Base-by-base conservation (phyloP, 768 basidiomycete species). In the Pleurotus eryngii region DNA sequence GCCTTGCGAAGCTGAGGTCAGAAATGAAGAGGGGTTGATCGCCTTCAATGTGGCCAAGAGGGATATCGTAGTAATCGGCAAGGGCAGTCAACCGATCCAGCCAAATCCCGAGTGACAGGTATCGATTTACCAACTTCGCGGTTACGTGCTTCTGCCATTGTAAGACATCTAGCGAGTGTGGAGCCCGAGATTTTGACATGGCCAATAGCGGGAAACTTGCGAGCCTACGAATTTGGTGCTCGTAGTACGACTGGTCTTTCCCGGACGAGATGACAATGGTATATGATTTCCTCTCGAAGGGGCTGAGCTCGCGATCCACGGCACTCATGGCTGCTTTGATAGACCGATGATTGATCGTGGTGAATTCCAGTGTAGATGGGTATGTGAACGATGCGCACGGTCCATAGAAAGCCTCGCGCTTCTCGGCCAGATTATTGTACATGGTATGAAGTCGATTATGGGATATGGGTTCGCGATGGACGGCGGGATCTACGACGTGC, bases 51-150 rank as follows among this genome's bases (percentile, higher is more conserved):
- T 99, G 94, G 15, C 96, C 94, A 12, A 95, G 76, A 1, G 97
- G 96, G 4, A 98, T 80, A 68, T 98, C 92, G 66, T 93, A 95
- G 65, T 97, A 95, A 61, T 89, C 83, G 0, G 96, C 90, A 38
- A 95, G 81, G 4, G 88, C 81, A 3, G 91, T 78, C 61, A 87
- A 81, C 20, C 88, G 81, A 64, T 92, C 87, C 42, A 98, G 71
- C 91, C 92, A 96, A 2, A 74, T 62, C 0, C 92, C 90, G 40
- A 92, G 71, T 37, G 78, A 77, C 18, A 98, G 76, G 67, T 94
- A 98, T 37, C 94, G 89, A 20, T 74, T 81, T 55, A 97, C 70
- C 87, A 98, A 89, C 69, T 90, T 92, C 61, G 85, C 78, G 0
- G 86, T 85, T 17, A 93, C 89, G 61, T 89, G 83, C 0, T 81